Evolutionary conservation across 2,329 filamentous ascomycete species (phyloP), one percentile per base, ranked within the genome.

Genomic region (Laburnicola sp.): DNA sequence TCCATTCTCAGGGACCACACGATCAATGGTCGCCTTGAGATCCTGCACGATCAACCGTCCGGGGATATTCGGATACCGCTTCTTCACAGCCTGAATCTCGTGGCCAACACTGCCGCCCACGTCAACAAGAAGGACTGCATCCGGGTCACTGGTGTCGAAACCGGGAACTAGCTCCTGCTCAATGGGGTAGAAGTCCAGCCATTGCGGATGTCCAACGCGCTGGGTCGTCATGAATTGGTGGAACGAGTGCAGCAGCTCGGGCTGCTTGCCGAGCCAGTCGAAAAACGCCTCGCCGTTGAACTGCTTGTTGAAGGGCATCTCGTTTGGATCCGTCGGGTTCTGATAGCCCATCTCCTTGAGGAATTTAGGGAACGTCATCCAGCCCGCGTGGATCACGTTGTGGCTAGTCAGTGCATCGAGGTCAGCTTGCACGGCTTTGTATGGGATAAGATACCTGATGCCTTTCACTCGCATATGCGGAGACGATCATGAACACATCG

Each of bases 1-100:
- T 9, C 55, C 38, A 25, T 48, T 6, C 42, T 54, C 26, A 3
- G 54, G 42, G 35, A 57, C 54, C 11, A 63, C 60, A 16, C 68
- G 51, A 37, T 60, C 54, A 43, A 70, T 46, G 16, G 81, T 75
- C 2, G 68, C 61, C 0, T 74, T 71, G 3, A 77, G 65, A 52
- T 83, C 81, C 56, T 83, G 78, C 0, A 82, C 64, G 0, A 82
- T 61, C 2, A 82, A 60, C 3, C 71, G 65, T 1, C 79, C 79
- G 0, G 74, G 71, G 0, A 67, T 60, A 0, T 70, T 44, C 0
- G 76, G 72, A 52, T 73, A 72, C 23, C 35, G 31, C 1, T 50
- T 8, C 8, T 35, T 30, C 41, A 74, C 72, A 0, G 58, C 54
- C 2, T 45, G 65, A 49, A 80, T 74, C 34, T 74, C 66, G 50